A percentile compares a stretch with the other conserved stretches of the same genome.
phyloP scores from a whole-genome alignment of 345 rosid species.

The Alliaria petiolata region DNA sequence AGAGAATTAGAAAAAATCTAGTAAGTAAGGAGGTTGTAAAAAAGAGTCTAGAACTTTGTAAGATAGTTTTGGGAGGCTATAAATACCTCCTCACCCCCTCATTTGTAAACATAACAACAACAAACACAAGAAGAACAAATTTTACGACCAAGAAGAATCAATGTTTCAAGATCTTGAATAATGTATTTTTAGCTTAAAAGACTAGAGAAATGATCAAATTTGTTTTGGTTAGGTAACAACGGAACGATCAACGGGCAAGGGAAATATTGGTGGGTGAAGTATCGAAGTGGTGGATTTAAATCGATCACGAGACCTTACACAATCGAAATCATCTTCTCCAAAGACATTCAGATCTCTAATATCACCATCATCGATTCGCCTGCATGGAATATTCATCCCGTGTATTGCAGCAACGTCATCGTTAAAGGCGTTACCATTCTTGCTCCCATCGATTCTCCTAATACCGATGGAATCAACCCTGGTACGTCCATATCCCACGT shows the following conservation, averaged over 20 bases:
- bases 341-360: slow-evolving; percentile 55
- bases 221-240: slow-evolving; percentile 50
- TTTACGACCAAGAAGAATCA: too few relatives aligned
- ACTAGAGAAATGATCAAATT: neutral
- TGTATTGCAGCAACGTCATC: slow-evolving; percentile 59
- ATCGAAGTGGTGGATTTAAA: slow-evolving; percentile 40
- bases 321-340: slow-evolving; percentile 54
- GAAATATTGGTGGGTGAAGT: slow-evolving; percentile 68
- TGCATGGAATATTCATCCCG: slow-evolving; percentile 83
- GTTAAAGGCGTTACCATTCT: slow-evolving; percentile 65
- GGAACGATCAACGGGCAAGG: slow-evolving; percentile 91
- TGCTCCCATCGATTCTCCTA: slow-evolving; percentile 85
- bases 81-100: too few relatives aligned
- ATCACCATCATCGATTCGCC: slow-evolving; percentile 75
- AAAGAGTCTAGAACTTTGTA: too few relatives aligned
- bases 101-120: too few relatives aligned
- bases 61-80: too few relatives aligned
- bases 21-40: too few relatives aligned
- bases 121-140: too few relatives aligned
- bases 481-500: slow-evolving; percentile 33
- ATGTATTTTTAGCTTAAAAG: neutral
- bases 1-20: too few relatives aligned
- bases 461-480: slow-evolving; percentile 89
- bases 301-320: slow-evolving; percentile 68
- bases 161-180: neutral